A percentile compares a stretch with the other conserved stretches of the same genome.
Evolutionary conservation across 1,284 basidiomycete genomes (phyloP).

Genomic region (Heterobasidion irregulare): DNA sequence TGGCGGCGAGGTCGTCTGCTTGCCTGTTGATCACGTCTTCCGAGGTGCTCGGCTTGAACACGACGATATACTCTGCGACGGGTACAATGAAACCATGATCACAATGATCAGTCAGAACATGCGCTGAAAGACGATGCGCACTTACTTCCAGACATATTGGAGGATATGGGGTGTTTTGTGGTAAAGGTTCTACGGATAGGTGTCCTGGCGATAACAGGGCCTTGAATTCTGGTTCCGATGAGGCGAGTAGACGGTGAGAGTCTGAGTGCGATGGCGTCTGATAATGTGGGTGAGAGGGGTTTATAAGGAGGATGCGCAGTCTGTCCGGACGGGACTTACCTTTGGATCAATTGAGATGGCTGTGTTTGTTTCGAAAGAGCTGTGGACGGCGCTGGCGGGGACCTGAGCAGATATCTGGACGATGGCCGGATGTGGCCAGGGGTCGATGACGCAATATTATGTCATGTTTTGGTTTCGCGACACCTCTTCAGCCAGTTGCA

Average conservation of each 20-base stretch:
- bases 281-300: not conserved
- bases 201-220: not conserved
- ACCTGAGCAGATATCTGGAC: too few species aligned
- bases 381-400: too few species aligned
- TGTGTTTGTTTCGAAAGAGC: too few species aligned
- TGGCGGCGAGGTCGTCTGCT: slow-evolving; percentile 26
- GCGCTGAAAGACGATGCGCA: not conserved
- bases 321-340: too few species aligned
- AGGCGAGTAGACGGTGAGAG: not conserved
- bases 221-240: not conserved
- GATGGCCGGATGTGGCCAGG: too few species aligned
- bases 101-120: not conserved
- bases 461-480: too few species aligned
- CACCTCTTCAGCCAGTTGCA: too few species aligned
- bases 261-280: not conserved
- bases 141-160: not conserved
- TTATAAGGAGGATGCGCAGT: too few species aligned
- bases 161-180: too few species aligned
- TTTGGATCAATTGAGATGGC: too few species aligned
- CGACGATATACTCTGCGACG: slow-evolving; percentile 41
- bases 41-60: slow-evolving; percentile 45
- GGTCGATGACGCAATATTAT: too few species aligned
- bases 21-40: slow-evolving; percentile 35
- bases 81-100: not conserved
- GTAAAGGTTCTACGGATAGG: too few species aligned